Conservation (phyloP, 441 rosid species). For the Theobroma grandiflorum region DNA sequence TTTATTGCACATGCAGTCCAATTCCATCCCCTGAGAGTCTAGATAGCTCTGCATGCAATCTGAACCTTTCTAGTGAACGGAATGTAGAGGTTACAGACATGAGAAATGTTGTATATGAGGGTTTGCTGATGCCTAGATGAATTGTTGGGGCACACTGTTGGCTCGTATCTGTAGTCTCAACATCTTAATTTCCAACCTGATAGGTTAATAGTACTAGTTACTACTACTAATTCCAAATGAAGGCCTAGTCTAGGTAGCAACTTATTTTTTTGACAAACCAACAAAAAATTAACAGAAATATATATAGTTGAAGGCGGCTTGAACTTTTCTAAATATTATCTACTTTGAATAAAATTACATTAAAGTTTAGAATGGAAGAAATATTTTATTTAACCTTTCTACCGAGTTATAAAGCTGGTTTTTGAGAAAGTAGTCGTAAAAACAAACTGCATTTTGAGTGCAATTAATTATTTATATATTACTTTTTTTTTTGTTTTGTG, state of each 20-base stretch:
- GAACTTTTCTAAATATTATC: neutral
- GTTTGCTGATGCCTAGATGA: neutral
- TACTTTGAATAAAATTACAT: neutral
- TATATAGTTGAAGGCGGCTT: neutral
- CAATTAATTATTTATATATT: no score
- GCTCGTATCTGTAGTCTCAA: neutral
- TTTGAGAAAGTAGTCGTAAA: no score
- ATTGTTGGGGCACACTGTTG: neutral
- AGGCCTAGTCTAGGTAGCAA: neutral
- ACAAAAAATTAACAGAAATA: neutral
- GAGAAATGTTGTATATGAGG: neutral
- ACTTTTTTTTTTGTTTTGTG: no score
- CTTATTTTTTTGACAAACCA: neutral
- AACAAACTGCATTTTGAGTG: no score
- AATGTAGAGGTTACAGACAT: slow-evolving; percentile 38
- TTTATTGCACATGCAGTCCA: slow-evolving; percentile 65
- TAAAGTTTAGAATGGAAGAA: neutral
- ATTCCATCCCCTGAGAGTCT: slow-evolving; percentile 49
- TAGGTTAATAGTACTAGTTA: neutral
- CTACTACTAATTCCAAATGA: neutral
- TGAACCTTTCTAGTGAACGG: slow-evolving; percentile 32
- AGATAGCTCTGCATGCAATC: slow-evolving; percentile 49
- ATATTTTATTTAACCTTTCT: no score
- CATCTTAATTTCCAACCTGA: slow-evolving; percentile 30
- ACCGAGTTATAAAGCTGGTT: no score